Evolutionary conservation across 2,329 filamentous ascomycete genomes (phyloP).

Genomic region (Aspergillus clavatus): DNA sequence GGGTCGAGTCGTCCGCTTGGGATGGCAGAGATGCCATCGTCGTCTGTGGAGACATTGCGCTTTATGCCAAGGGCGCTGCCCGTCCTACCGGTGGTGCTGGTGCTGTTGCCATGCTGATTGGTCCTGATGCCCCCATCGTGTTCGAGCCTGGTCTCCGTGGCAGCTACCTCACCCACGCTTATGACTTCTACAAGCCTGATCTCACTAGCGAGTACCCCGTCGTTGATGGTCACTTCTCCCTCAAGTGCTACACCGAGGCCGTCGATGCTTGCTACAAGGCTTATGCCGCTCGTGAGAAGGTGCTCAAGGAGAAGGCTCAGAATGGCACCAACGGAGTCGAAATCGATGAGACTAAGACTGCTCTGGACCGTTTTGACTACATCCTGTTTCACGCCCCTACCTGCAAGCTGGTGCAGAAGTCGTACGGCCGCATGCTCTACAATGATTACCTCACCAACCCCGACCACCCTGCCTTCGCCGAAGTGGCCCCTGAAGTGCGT

Average conservation of each 20-base stretch:
- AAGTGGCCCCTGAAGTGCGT: conserved; percentile 69
- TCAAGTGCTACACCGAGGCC: conserved; percentile 76
- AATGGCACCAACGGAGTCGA: conserved; percentile 48
- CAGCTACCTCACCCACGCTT: conserved; percentile 76
- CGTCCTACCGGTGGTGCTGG: conserved; percentile 77
- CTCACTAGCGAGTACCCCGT: conserved; percentile 82
- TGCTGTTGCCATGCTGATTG: conserved; percentile 72
- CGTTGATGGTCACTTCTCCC: conserved; percentile 77
- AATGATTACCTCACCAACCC: conserved; percentile 76
- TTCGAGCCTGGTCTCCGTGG: conserved; percentile 74
- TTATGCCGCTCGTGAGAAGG: conserved; percentile 69
- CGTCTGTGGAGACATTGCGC: conserved; percentile 74
- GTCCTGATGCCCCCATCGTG: conserved; percentile 70
- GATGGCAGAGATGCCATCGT: conserved; percentile 78
- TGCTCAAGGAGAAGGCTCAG: conserved; percentile 45
- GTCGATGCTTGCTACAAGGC: conserved; percentile 77
- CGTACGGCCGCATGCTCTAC: conserved; percentile 77
- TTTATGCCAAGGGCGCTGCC: conserved; percentile 78
- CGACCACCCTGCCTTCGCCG: conserved; percentile 62
- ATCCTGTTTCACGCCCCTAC: conserved; percentile 77
- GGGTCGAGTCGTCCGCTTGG: conserved; percentile 82
- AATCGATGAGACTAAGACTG: conserved; percentile 51
- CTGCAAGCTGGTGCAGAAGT: conserved; percentile 84
- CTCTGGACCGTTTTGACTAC: conserved; percentile 78
- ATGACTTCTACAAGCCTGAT: conserved; percentile 89